Base-by-base conservation (phyloP, 2,329 filamentous ascomycete genomes). In the Drechmeria coniospora region DNA sequence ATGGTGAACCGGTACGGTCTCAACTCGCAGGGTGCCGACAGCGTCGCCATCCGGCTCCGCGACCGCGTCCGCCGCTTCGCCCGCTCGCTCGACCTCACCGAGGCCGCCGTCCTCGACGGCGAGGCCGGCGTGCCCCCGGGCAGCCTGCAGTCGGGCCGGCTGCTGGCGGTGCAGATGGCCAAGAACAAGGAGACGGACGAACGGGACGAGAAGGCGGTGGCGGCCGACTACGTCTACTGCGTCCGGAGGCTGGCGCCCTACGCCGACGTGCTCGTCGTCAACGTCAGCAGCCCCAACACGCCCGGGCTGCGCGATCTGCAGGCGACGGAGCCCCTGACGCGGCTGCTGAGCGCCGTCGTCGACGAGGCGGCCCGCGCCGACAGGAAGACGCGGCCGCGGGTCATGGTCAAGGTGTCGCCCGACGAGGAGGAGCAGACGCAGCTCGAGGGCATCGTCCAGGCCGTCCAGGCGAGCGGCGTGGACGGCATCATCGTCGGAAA, bases 401-500 rank as follows among this genome's bases (percentile, higher is more conserved):
- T 98, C 32, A 93, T 98, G 82, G 90, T 98, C 44, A 98, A 98
- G 61, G 87, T 98, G 13, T 92, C 82, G 33, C 90, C 90, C 0
- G 90, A 98, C 42, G 90, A 95, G 56, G 83, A 94, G 49, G 73
- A 78, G 13, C 74, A 84, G 28, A 62, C 74, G 31, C 84, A 98
- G 49, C 71, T 98, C 35, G 68, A 76, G 23, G 90, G 86, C 7
- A 92, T 98, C 31, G 87, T 83, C 34, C 71, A 84, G 41, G 86
- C 86, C 0, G 75, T 93, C 9, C 79, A 74, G 61, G 63, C 64
- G 39, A 83, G 80, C 34, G 86, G 86, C 6, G 86, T 95, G 2
- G 86, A 94, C 42, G 90, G 90, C 16, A 74, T 98, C 20, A 94
- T 98, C 36, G 87, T 98, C 4, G 90, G 87, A 8, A 98, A 98